Conservation (phyloP, 2,329 filamentous ascomycete species). For the Penicillium sp. region DNA sequence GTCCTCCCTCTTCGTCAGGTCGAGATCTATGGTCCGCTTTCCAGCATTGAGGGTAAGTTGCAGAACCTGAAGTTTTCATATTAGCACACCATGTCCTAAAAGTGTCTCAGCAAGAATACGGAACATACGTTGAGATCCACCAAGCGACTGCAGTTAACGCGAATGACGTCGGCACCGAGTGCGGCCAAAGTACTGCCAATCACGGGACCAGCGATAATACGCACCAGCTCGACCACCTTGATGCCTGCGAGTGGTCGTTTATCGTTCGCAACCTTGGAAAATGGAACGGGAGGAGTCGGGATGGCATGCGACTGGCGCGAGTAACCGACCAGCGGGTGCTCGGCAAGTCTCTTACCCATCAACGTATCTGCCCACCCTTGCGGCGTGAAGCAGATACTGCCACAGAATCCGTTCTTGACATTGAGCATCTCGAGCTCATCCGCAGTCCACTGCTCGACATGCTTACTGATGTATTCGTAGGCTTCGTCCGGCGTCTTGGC, state of each 20-base stretch:
- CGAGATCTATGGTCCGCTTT: conserved; percentile 26
- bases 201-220: conserved; percentile 40
- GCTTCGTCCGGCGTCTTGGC: not conserved
- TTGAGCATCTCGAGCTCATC: conserved; percentile 34
- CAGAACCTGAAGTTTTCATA: no score
- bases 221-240: conserved; percentile 39
- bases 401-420: conserved; percentile 32
- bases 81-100: no score
- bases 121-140: conserved; percentile 19
- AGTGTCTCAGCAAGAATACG: no score
- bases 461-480: conserved; percentile 8
- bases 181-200: conserved; percentile 35
- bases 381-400: conserved; percentile 36
- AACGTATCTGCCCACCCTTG: conserved; percentile 34
- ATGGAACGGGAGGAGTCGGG: conserved; percentile 25
- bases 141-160: conserved; percentile 35
- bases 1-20: conserved; percentile 39
- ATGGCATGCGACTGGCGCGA: conserved; percentile 25
- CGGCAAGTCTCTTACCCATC: conserved; percentile 36
- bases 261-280: not conserved
- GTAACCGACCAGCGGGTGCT: conserved; percentile 37
- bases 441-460: conserved; percentile 24
- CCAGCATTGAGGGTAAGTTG: conserved; percentile 12
- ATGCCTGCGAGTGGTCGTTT: conserved; percentile 31
- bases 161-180: conserved; percentile 39